Evolutionary conservation across 2,329 filamentous ascomycete species (phyloP), one percentile per base, ranked within the genome.

Genomic region (Stachybotrys chartarum): DNA sequence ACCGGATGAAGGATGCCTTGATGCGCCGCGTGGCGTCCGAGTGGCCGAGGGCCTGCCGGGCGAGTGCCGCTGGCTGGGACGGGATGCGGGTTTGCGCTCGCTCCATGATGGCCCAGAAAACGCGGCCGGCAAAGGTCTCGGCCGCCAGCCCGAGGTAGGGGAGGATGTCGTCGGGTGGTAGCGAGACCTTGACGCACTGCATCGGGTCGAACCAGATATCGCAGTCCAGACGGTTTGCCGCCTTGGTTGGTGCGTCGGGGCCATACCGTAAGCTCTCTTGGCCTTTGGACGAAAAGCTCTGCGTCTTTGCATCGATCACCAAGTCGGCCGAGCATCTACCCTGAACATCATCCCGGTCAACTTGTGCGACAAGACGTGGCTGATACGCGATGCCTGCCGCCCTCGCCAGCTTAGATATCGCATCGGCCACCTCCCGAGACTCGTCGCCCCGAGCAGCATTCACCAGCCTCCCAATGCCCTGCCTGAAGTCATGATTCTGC

Each of bases 71-170:
- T 59, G 56, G 17, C n/a, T 17, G 14, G 50, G 17, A 11, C 31
- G 50, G 47, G 55, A 57, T 6, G 51, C 48, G 8, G 42, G 54
- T 24, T 55, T 54, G 35, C 45, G 45, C 45, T 45, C 60, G 57
- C 0, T 56, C 51, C 58, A 61, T 57, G 11, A 61, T 30, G 0
- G 56, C 60, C 59, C 59, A 61, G 51, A 60, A 61, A 12, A 61
- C 24, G 1, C 30, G 45, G 16, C 59, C 59, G 1, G 56, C 58
- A 35, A 60, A 57, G 0, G 57, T 57, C 8, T 56, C 46, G 7
- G 58, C 39, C 0, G 56, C 58, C 3, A 39, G 32, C 1, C 59
- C 59, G 5, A 61, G 50, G 42, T 60, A 59, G 0, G 58, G 59
- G 2, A 61, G 31, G 48, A 61, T 60, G 17, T 61, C 59, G 32